Percentiles rank a stretch among this genome's conserved stretches.
Conservation (phyloP, 768 basidiomycete genomes). For the Lactarius sp. region DNA sequence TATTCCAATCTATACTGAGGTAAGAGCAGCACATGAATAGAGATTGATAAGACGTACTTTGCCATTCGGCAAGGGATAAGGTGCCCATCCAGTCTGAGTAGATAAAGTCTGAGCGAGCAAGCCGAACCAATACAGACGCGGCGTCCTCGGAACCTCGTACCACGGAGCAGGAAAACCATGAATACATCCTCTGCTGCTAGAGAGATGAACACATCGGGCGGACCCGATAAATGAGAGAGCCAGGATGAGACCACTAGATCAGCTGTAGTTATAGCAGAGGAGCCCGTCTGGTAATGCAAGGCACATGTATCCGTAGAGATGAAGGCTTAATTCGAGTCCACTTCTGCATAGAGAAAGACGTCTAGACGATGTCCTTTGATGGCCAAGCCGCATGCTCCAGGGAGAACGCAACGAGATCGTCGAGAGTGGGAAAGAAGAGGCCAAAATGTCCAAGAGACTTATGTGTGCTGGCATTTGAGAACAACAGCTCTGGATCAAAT, state of each 20-base stretch:
- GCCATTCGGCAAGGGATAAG: constrained; percentile 52
- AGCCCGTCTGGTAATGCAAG: constrained; percentile 6
- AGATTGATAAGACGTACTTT: constrained; percentile 39
- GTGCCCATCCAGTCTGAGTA: constrained; percentile 60
- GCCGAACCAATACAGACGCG: constrained; percentile 36
- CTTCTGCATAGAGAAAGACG: constrained; percentile 21
- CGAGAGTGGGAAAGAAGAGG: constrained; percentile 16
- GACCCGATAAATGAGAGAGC: constrained; percentile 25
- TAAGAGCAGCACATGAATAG: constrained; percentile 18
- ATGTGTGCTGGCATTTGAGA: background rate
- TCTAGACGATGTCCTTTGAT: constrained; percentile 18
- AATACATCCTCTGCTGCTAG: constrained; percentile 10
- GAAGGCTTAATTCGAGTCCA: constrained; percentile 3
- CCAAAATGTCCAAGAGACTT: constrained; percentile 11
- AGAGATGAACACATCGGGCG: constrained; percentile 22
- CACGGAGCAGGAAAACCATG: constrained; percentile 1
- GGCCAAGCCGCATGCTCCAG: constrained; percentile 18
- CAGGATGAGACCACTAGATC: constrained; percentile 20
- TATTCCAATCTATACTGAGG: constrained; percentile 60
- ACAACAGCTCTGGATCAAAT: background rate
- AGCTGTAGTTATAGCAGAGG: constrained; percentile 1
- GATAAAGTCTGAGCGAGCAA: constrained; percentile 46
- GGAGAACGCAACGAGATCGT: constrained; percentile 23
- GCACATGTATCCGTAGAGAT: constrained; percentile 17
- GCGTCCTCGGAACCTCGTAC: background rate